phyloP scores from a whole-genome alignment of 106 monocot genomes.

The Acanthochlamys bracteata region DNA sequence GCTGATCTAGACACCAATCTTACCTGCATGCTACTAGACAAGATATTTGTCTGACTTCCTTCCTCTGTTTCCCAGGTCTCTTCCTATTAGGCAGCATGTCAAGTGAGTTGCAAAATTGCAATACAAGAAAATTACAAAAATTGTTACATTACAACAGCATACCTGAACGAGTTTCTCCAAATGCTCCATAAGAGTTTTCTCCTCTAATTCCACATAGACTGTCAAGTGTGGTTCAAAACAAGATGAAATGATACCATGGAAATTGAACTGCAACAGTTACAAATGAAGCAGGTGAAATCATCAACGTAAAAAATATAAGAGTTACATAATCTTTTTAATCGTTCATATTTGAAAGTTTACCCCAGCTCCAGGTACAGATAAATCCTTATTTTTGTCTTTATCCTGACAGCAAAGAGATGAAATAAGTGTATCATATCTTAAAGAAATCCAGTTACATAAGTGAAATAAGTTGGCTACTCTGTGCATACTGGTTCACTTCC shows the following conservation, averaged over 20 bases:
- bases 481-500: slow-evolving; percentile 53
- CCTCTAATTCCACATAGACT: slow-evolving; percentile 95
- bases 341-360: slow-evolving; percentile 24
- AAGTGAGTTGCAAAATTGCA: background rate
- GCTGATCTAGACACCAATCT: too few relatives aligned
- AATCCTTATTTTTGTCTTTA: slow-evolving; percentile 70
- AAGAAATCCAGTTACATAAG: background rate
- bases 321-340: background rate
- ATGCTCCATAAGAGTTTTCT: slow-evolving; percentile 94
- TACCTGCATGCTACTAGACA: slow-evolving; percentile 98
- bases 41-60: slow-evolving; percentile 92
- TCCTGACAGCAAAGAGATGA: slow-evolving; percentile 29
- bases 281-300: background rate
- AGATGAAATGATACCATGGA: slow-evolving; percentile 94
- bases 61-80: slow-evolving; percentile 98
- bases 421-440: slow-evolving; percentile 10
- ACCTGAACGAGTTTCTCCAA: slow-evolving; percentile 99
- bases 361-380: slow-evolving; percentile 67
- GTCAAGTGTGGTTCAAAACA: slow-evolving; percentile 90
- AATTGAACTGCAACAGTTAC: slow-evolving; percentile 68
- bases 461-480: background rate
- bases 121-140: background rate
- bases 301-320: background rate
- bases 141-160: background rate
- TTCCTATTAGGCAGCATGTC: slow-evolving; percentile 44